Percentiles rank a stretch among this genome's conserved stretches.
Evolutionary conservation across 164 flowering plant species (phyloP).

Genomic region (Stephania cephalantha): DNA sequence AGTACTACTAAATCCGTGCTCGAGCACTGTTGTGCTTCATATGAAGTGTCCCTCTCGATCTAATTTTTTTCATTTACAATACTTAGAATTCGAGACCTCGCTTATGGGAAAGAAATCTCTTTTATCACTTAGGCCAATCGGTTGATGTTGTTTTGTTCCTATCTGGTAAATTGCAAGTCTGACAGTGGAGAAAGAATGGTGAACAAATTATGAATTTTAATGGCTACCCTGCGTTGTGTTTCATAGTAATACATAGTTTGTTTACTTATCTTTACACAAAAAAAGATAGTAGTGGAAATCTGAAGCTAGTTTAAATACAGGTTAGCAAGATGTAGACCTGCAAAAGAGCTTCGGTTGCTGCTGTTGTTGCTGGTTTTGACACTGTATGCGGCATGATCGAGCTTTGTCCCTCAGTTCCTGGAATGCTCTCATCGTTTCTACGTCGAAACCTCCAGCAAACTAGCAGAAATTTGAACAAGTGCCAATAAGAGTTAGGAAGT

Average conservation of each 20-base stretch:
- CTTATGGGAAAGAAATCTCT: too few species aligned
- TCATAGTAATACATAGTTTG: neutral
- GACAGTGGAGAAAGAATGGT: neutral
- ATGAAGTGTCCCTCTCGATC: too few species aligned
- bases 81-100: too few species aligned
- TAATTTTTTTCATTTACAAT: too few species aligned
- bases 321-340: constrained; percentile 57
- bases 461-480: constrained; percentile 18
- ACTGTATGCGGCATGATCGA: constrained; percentile 51
- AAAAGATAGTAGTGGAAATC: constrained; percentile 9
- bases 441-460: constrained; percentile 99
- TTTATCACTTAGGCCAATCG: too few species aligned
- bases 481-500: neutral
- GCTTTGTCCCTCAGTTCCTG: constrained; percentile 83
- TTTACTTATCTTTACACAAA: constrained; percentile 15
- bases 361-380: constrained; percentile 52
- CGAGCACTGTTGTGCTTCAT: too few species aligned
- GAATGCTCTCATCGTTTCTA: constrained; percentile 90
- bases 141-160: too few species aligned
- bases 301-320: constrained; percentile 60
- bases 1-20: too few species aligned
- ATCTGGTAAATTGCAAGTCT: neutral
- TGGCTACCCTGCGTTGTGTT: neutral
- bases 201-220: constrained; percentile 8
- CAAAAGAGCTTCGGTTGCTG: constrained; percentile 53